Conservation (phyloP, 1,284 basidiomycete species). For the Meripilus lineatus region DNA sequence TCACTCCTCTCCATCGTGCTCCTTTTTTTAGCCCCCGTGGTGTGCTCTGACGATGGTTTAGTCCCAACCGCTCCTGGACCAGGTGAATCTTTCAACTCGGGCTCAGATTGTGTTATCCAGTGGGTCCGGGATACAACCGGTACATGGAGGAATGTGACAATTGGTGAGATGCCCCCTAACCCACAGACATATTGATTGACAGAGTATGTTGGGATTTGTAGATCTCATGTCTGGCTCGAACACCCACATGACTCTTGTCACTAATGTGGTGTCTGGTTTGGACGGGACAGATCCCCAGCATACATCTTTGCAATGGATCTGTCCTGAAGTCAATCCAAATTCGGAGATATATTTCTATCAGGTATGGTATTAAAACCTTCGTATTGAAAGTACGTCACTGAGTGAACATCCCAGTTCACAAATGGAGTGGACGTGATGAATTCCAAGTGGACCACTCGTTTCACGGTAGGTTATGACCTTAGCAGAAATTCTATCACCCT, state of each 20-base stretch:
- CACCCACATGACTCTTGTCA: slow-evolving; percentile 31
- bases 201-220: slow-evolving; percentile 9
- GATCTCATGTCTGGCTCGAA: slow-evolving; percentile 38
- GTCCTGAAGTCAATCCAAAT: slow-evolving; percentile 34
- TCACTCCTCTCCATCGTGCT: too few species aligned
- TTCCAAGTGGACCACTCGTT: slow-evolving; percentile 35
- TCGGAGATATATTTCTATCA: slow-evolving; percentile 38
- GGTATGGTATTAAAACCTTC: slow-evolving; percentile 17
- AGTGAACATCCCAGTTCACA: slow-evolving; percentile 25
- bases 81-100: slow-evolving; percentile 30
- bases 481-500: too few species aligned
- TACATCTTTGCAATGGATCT: slow-evolving; percentile 33
- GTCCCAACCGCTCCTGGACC: too few species aligned
- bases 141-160: slow-evolving; percentile 34
- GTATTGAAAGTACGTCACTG: not conserved
- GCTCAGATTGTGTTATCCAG: slow-evolving; percentile 25
- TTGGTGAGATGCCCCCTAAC: slow-evolving; percentile 21
- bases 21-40: too few species aligned
- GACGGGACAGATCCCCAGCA: slow-evolving; percentile 31
- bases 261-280: slow-evolving; percentile 24
- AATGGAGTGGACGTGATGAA: slow-evolving; percentile 24
- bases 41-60: too few species aligned
- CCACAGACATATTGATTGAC: not conserved
- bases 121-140: slow-evolving; percentile 28
- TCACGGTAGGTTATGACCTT: slow-evolving; percentile 27